Evolutionary conservation across 306 rosid species (phyloP).

Genomic region (Ormosia emarginata): DNA sequence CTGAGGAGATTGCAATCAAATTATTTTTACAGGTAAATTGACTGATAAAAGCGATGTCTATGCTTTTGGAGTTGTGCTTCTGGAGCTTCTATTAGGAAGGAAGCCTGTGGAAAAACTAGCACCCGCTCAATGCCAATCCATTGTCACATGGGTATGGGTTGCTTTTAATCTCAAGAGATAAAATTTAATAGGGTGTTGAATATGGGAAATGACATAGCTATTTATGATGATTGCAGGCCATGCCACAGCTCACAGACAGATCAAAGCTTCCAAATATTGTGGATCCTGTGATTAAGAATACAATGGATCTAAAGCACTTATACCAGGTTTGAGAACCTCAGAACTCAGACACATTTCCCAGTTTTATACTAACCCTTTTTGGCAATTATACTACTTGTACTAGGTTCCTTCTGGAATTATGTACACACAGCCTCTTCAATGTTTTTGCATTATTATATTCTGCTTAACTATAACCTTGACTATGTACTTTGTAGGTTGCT

Average conservation of each 20-base stretch:
- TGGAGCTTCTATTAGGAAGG: slow-evolving; percentile 88
- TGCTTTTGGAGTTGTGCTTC: slow-evolving; percentile 91
- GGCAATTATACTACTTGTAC: not conserved
- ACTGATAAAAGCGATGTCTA: slow-evolving; percentile 97
- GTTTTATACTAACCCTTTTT: not conserved
- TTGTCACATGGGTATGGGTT: slow-evolving; percentile 88
- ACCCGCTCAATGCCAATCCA: slow-evolving; percentile 88
- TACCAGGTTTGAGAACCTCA: slow-evolving; percentile 66
- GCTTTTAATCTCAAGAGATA: not conserved
- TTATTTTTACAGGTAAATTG: slow-evolving; percentile 67
- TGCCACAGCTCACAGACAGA: slow-evolving; percentile 97
- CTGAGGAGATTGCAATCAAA: not conserved
- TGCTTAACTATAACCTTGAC: not conserved
- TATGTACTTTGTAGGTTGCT: slow-evolving; percentile 64
- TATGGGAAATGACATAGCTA: not conserved
- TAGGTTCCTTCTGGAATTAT: not conserved
- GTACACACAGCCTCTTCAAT: not conserved
- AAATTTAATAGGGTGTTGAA: not conserved
- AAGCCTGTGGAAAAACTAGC: slow-evolving; percentile 91
- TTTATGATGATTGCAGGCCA: slow-evolving; percentile 64
- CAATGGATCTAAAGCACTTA: slow-evolving; percentile 88
- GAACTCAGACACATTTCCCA: not conserved
- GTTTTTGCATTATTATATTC: not conserved
- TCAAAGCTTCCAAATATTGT: slow-evolving; percentile 88
- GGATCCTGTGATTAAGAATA: slow-evolving; percentile 77